Evolutionary conservation across 2,329 filamentous ascomycete species (phyloP).

Genomic region (Fusarium algeriense): DNA sequence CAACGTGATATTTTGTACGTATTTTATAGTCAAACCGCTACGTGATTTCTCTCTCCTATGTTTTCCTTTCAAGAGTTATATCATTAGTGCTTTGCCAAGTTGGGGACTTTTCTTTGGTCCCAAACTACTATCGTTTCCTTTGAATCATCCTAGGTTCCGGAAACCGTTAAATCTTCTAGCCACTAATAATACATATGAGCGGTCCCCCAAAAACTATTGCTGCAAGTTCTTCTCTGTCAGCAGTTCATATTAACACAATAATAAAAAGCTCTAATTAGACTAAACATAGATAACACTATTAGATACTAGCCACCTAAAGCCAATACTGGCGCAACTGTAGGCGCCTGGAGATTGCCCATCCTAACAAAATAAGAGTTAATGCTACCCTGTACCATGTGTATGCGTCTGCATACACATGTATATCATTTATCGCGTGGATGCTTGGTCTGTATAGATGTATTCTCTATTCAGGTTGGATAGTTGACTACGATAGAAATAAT

Average conservation of each 20-base stretch:
- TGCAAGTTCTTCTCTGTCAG: too few species aligned
- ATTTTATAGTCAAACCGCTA: background rate
- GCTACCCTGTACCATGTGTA: constrained; percentile 11
- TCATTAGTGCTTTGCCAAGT: background rate
- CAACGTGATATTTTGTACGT: background rate
- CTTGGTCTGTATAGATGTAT: too few species aligned
- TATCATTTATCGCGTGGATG: too few species aligned
- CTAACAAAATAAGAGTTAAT: background rate
- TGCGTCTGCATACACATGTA: too few species aligned
- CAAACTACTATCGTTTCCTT: background rate
- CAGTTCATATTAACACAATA: too few species aligned
- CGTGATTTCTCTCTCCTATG: background rate
- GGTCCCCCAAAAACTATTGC: background rate
- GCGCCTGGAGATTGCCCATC: background rate
- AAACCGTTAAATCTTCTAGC: background rate
- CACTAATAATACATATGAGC: background rate
- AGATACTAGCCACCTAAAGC: background rate
- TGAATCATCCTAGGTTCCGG: too few species aligned
- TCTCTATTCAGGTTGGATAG: too few species aligned
- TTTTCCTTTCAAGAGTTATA: background rate
- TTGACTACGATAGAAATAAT: background rate
- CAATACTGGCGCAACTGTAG: background rate
- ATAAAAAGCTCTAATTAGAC: too few species aligned
- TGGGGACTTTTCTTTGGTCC: background rate
- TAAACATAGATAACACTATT: background rate